Percentiles rank a stretch among this genome's conserved stretches.
Conservation (phyloP, 2,329 filamentous ascomycete species). For the Stemphylium vesicarium region DNA sequence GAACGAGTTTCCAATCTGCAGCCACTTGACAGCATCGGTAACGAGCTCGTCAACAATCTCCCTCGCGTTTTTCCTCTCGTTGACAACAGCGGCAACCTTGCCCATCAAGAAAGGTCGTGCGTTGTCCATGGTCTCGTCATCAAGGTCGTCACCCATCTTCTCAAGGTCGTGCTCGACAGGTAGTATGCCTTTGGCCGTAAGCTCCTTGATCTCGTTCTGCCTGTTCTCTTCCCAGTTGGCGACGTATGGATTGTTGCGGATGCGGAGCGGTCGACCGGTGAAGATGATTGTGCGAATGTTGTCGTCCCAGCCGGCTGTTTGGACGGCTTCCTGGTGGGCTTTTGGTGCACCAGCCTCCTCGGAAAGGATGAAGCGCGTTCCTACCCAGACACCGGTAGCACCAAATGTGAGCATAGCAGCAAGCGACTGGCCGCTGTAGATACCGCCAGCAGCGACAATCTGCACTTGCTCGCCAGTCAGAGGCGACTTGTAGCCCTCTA, state of each 20-base stretch:
- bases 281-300: slow-evolving; percentile 98
- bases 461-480: slow-evolving; percentile 87
- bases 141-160: slow-evolving; percentile 68
- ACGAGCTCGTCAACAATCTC: slow-evolving; percentile 95
- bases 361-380: slow-evolving; percentile 91
- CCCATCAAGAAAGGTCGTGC: slow-evolving; percentile 94
- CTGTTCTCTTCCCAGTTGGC: slow-evolving; percentile 96
- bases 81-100: slow-evolving; percentile 91
- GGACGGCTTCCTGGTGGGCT: slow-evolving; percentile 93
- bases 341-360: slow-evolving; percentile 94
- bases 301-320: slow-evolving; percentile 90
- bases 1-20: slow-evolving; percentile 71
- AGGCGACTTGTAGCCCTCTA: slow-evolving; percentile 81
- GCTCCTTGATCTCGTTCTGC: slow-evolving; percentile 85
- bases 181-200: slow-evolving; percentile 86
- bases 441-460: slow-evolving; percentile 90
- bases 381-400: slow-evolving; percentile 92
- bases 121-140: slow-evolving; percentile 90
- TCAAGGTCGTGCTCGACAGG: slow-evolving; percentile 96
- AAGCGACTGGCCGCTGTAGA: slow-evolving; percentile 89
- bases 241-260: slow-evolving; percentile 93
- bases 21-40: slow-evolving; percentile 73
- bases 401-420: slow-evolving; percentile 93
- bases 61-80: slow-evolving; percentile 90
- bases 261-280: slow-evolving; percentile 92